Base-by-base conservation (phyloP, 108 stramenopile genomes). In the Conticribra weissflogii region DNA sequence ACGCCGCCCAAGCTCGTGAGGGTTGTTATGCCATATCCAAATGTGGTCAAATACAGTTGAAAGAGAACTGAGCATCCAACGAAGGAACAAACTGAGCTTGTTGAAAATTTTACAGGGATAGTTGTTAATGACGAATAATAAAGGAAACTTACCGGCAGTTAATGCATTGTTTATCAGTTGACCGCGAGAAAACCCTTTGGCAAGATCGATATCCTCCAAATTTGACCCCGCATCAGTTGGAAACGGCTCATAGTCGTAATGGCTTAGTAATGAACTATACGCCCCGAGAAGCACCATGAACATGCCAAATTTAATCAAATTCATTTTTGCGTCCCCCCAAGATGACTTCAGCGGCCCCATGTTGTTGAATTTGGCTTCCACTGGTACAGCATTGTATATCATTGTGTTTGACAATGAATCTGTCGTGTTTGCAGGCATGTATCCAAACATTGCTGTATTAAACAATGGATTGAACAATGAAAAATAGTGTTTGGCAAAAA, bases 41-140 rank as follows among this genome's bases (percentile, higher is more conserved):
- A 86, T 28, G 82, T 76, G 23, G 87, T 81, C 64, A 90, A 59
- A 63, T 85, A 80, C 12, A 86, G 23, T 72, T 86, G 85, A 56
- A 90, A 86, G 4, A 86, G 55, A 9, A 87, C 66, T 78, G 58
- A 22, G 52, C 9, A 45, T 50, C 19, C 32, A 58, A 46, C 25
- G 55, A 50, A 9, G 29, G 22, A n/a, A n/a, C n/a, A n/a, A n/a
- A n/a, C n/a, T n/a, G n/a, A n/a, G n/a, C n/a, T n/a, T n/a, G n/a
- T n/a, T n/a, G n/a, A n/a, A n/a, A n/a, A n/a, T n/a, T n/a, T n/a
- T n/a, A n/a, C n/a, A n/a, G n/a, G n/a, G n/a, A 19, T 2, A 28
- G 18, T 14, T 3, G 30, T 25, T 48, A 22, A 12, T 14, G 28
- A 33, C 21, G 19, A 14, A 45, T 16, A 3, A 51, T 9, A 4